These are phyloP conservation scores for Peterozyma toletana DNA, from an alignment of 805 yeast species.

Conservation along the genomic window DNA sequence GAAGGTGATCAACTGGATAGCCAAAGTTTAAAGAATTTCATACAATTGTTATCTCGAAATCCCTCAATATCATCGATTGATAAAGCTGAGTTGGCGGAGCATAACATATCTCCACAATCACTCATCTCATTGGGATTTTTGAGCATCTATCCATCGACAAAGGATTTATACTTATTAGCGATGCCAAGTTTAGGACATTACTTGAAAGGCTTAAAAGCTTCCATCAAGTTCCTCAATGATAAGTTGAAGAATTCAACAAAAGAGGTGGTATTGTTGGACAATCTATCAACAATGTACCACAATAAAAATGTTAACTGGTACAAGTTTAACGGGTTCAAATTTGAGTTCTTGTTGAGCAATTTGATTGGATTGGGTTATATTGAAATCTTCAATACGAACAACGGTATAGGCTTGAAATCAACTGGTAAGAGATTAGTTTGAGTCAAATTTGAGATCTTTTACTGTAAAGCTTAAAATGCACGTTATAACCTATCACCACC, in stretches of 20 bases:
- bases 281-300: conserved; percentile 37
- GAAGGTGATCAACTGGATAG: conserved; percentile 13
- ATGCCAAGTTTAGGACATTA: conserved; percentile 45
- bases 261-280: conserved; percentile 38
- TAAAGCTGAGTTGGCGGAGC: conserved; percentile 12
- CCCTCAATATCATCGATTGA: conserved; percentile 17
- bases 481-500: no score
- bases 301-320: conserved; percentile 33
- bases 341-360: conserved; percentile 43
- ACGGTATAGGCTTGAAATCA: conserved; percentile 44
- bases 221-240: conserved; percentile 37
- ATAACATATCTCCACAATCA: conserved; percentile 18
- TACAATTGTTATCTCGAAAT: conserved; percentile 12
- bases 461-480: no score
- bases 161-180: conserved; percentile 31
- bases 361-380: conserved; percentile 44
- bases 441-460: no score
- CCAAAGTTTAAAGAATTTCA: conserved; percentile 14
- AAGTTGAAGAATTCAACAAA: conserved; percentile 22
- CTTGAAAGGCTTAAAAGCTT: conserved; percentile 33
- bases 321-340: conserved; percentile 43
- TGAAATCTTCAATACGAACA: conserved; percentile 47
- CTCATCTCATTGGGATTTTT: conserved; percentile 35
- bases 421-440: conserved; percentile 26
- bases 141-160: conserved; percentile 33